phyloP scores from a whole-genome alignment of 495 filamentous ascomycete species.

The Symbiotaphrina buchneri region DNA sequence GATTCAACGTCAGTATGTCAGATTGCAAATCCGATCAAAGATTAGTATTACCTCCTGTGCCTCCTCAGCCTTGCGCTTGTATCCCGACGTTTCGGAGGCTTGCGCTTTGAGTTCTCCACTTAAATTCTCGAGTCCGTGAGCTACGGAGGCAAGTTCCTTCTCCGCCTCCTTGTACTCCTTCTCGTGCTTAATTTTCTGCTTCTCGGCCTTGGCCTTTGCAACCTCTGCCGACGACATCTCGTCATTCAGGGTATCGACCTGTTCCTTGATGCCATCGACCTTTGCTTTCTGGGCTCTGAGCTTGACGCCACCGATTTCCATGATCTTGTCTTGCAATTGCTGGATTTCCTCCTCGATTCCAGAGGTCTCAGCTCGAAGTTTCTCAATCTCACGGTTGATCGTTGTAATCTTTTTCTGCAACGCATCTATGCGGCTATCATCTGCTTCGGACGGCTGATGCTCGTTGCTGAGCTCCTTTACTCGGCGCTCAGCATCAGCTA shows the following conservation, averaged over 20 bases:
- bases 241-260: constrained; percentile 60
- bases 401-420: constrained; percentile 58
- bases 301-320: constrained; percentile 88
- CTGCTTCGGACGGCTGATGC: constrained; percentile 55
- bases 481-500: constrained; percentile 62
- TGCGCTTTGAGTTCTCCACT: constrained; percentile 59
- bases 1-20: constrained; percentile 5
- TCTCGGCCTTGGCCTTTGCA: constrained; percentile 72
- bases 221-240: constrained; percentile 69
- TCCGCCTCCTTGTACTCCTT: constrained; percentile 55
- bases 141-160: constrained; percentile 49
- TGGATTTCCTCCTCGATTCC: constrained; percentile 85
- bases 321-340: constrained; percentile 80
- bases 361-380: constrained; percentile 56
- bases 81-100: constrained; percentile 45
- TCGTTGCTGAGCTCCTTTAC: constrained; percentile 61
- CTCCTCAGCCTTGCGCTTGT: constrained; percentile 56
- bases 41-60: constrained; percentile 41
- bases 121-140: constrained; percentile 48
- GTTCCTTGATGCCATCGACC: constrained; percentile 78
- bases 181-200: constrained; percentile 68
- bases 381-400: constrained; percentile 56
- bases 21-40: neutral
- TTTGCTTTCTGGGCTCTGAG: constrained; percentile 77
- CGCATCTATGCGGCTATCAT: constrained; percentile 40